Conservation (phyloP, 2,329 filamentous ascomycete species). For the Botryotinia calthae region DNA sequence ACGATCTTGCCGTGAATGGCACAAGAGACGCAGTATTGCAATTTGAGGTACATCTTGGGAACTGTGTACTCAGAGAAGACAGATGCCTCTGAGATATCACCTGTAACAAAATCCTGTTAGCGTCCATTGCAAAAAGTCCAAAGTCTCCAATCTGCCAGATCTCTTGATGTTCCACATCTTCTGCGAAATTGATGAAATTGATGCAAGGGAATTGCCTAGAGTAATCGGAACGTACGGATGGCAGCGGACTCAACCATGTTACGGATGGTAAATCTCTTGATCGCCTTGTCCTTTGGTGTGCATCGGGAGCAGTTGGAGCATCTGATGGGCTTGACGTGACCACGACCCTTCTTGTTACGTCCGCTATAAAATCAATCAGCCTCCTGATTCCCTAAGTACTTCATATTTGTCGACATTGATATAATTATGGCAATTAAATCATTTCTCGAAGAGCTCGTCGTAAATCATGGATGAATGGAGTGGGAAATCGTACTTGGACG, state of each 20-base stretch:
- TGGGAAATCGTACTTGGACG: slow-evolving; percentile 55
- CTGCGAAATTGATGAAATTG: no score
- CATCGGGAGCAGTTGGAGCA: slow-evolving; percentile 80
- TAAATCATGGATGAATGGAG: neutral
- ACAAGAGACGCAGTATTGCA: slow-evolving; percentile 99
- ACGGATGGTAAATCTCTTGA: slow-evolving; percentile 99
- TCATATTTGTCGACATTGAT: neutral
- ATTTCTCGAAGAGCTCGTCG: slow-evolving; percentile 12
- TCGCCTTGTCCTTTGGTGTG: slow-evolving; percentile 92
- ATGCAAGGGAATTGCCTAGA: neutral
- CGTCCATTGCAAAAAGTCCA: neutral
- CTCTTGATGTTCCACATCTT: neutral
- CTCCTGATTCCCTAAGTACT: neutral
- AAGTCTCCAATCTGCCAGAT: neutral
- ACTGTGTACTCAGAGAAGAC: slow-evolving; percentile 99
- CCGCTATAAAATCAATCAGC: slow-evolving; percentile 57
- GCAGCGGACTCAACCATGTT: slow-evolving; percentile 99
- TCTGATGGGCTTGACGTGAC: slow-evolving; percentile 99
- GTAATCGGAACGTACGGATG: slow-evolving; percentile 74
- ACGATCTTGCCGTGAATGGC: slow-evolving; percentile 99
- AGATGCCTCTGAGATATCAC: slow-evolving; percentile 99
- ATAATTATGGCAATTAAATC: slow-evolving; percentile 6
- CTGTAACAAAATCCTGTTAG: slow-evolving; percentile 47
- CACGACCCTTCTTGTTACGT: slow-evolving; percentile 99
- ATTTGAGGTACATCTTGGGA: slow-evolving; percentile 99